phyloP scores from a whole-genome alignment of 2,329 filamentous ascomycete genomes.

The Aspergillus udagawae region DNA sequence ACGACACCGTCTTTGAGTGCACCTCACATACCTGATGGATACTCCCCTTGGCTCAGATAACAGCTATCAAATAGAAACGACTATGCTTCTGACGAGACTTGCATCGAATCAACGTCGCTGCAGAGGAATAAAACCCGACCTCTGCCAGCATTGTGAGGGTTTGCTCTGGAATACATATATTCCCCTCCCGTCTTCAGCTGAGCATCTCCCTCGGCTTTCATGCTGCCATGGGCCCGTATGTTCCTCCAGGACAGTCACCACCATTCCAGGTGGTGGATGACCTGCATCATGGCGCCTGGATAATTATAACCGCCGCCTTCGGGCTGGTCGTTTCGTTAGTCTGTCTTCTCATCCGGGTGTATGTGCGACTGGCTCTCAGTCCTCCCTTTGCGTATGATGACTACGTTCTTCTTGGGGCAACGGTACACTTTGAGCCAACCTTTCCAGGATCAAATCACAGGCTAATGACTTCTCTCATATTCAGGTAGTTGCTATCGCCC shows the following conservation, averaged over 20 bases:
- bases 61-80: not conserved
- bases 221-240: constrained; percentile 24
- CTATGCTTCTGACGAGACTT: not conserved
- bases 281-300: constrained; percentile 36
- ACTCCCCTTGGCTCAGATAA: not conserved
- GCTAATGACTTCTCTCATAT: not conserved
- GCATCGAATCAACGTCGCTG: not conserved
- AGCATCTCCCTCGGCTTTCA: not conserved
- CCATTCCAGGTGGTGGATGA: constrained; percentile 38
- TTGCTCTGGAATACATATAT: not conserved
- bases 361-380: constrained; percentile 32
- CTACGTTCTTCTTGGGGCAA: constrained; percentile 27
- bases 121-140: not conserved
- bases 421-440: constrained; percentile 19
- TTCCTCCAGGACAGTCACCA: constrained; percentile 32
- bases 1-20: not conserved
- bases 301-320: constrained; percentile 37
- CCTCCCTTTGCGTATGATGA: constrained; percentile 34
- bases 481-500: constrained; percentile 28
- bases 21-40: not conserved
- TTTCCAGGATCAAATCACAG: not conserved
- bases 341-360: constrained; percentile 34
- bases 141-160: not conserved
- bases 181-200: not conserved
- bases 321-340: constrained; percentile 34